Base-by-base conservation (phyloP, 2,329 filamentous ascomycete genomes). In the Colletotrichum theobromicola region DNA sequence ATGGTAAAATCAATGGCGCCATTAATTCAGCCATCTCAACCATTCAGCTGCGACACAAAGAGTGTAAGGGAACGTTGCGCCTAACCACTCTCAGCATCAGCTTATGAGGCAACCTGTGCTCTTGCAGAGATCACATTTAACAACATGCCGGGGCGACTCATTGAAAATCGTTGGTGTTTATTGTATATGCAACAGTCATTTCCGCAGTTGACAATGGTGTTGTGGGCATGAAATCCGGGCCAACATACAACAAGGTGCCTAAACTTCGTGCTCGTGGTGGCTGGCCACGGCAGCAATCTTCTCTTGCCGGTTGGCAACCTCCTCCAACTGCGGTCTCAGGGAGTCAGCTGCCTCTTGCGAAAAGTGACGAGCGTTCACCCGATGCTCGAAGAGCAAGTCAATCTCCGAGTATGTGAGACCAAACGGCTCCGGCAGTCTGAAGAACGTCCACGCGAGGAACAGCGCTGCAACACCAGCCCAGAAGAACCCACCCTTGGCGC, bases 341-440 rank as follows among this genome's bases (percentile, higher is more conserved):
- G 69, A 62, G 35, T 76, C 75, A 15, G 75, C 75, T 5, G 73
- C 72, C 26, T 72, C 68, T 53, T 76, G 75, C 21, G 73, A 75
- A 58, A 76, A 76, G 72, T 12, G 57, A 24, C 72, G 68, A 2
- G 80, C 78, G 1, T 77, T 73, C 2, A 79, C 75, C 1, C 28
- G 55, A 16, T 79, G 78, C 57, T 79, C 78, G 15, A 80, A 80
- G 1, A 80, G 71, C 4, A 80, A 55, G n/a, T 80, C 79, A 9
- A 80, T 76, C 37, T 80, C 79, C 3, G 71, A 74, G 62, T 76
- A 76, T 8, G 74, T 76, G 4, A 76, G 67, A 13, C 80, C 79
- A 55, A 81, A 82, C 1, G 81, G 78, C 69, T 82, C 81, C 0
- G 81, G 81, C 2, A 82, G 76, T 18, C 80, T 78, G 76, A 81